Evolutionary conservation across 352 stramenopile species (phyloP).

Genomic region (Phytophthora idaei): DNA sequence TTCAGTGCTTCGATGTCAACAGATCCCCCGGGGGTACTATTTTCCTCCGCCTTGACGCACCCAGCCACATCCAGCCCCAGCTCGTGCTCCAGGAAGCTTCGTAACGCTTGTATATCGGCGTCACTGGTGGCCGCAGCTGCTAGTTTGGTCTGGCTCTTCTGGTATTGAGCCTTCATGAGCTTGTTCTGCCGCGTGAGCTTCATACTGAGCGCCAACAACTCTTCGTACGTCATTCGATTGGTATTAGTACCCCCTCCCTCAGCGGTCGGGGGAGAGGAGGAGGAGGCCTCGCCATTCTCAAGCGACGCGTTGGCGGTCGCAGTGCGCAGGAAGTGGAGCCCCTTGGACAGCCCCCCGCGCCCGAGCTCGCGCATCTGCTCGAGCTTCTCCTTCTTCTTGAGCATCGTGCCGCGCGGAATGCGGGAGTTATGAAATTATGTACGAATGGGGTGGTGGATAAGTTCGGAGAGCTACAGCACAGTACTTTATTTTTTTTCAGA

Average conservation of each 20-base stretch:
- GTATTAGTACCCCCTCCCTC: constrained; percentile 17
- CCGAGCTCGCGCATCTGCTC: constrained; percentile 90
- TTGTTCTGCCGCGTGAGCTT: constrained; percentile 91
- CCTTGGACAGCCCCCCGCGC: constrained; percentile 72
- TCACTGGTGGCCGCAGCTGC: constrained; percentile 42
- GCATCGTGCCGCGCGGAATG: constrained; percentile 39
- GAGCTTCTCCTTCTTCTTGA: constrained; percentile 88
- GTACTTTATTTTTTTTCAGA: not conserved
- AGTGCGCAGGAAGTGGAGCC: constrained; percentile 77
- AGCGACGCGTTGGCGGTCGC: constrained; percentile 25
- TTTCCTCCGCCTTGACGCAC: constrained; percentile 38
- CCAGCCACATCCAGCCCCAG: constrained; percentile 72
- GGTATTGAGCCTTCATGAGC: constrained; percentile 84
- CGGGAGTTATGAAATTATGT: constrained; percentile 2
- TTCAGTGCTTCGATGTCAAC: constrained; percentile 53
- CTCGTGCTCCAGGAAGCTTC: constrained; percentile 62
- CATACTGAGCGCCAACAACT: constrained; percentile 84
- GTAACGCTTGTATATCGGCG: constrained; percentile 53
- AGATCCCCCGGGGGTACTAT: constrained; percentile 24
- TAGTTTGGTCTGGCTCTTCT: constrained; percentile 72
- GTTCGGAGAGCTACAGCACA: constrained; percentile 8
- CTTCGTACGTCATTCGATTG: constrained; percentile 75
- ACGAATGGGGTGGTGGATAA: constrained; percentile 4
- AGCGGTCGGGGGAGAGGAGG: not conserved
- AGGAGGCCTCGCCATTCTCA: constrained; percentile 20